Conservation (phyloP, 768 basidiomycete genomes). For the Mycena albidolilacea region DNA sequence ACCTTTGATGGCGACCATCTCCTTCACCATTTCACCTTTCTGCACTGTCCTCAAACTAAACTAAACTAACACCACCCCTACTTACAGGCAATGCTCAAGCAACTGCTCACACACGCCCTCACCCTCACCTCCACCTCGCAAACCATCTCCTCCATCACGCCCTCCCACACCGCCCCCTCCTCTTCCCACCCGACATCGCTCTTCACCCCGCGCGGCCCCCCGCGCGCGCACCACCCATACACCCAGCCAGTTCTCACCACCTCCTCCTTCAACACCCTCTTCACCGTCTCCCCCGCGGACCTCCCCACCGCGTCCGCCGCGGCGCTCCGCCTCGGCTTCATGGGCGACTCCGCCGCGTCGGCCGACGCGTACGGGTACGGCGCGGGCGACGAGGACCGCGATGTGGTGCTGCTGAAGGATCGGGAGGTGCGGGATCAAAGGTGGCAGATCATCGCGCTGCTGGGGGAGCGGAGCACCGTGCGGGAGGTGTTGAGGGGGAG, state of each 20-base stretch:
- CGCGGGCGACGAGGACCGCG: constrained; percentile 63
- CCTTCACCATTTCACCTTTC: too few relatives aligned
- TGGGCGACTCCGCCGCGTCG: constrained; percentile 53
- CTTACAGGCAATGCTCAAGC: constrained; percentile 82
- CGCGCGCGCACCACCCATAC: constrained; percentile 49
- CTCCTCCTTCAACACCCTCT: constrained; percentile 82
- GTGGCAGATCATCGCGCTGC: constrained; percentile 84
- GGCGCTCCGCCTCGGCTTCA: constrained; percentile 72
- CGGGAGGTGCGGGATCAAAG: constrained; percentile 77
- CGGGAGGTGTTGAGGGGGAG: constrained; percentile 64
- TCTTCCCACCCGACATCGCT: too few relatives aligned
- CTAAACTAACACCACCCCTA: too few relatives aligned
- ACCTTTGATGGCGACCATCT: too few relatives aligned
- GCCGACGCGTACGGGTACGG: too few relatives aligned
- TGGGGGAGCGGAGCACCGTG: constrained; percentile 81
- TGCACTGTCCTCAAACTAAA: too few relatives aligned
- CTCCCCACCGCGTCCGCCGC: constrained; percentile 87
- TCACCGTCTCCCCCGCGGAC: constrained; percentile 82
- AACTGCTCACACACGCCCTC: constrained; percentile 85
- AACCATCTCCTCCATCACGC: constrained; percentile 81
- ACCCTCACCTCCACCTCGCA: constrained; percentile 84
- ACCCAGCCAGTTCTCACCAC: constrained; percentile 69
- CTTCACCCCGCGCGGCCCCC: too few relatives aligned
- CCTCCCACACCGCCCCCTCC: constrained; percentile 51
- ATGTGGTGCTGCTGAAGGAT: constrained; percentile 69